Conservation (phyloP, 768 basidiomycete species). For the Porpolomopsis calyptriformis region DNA sequence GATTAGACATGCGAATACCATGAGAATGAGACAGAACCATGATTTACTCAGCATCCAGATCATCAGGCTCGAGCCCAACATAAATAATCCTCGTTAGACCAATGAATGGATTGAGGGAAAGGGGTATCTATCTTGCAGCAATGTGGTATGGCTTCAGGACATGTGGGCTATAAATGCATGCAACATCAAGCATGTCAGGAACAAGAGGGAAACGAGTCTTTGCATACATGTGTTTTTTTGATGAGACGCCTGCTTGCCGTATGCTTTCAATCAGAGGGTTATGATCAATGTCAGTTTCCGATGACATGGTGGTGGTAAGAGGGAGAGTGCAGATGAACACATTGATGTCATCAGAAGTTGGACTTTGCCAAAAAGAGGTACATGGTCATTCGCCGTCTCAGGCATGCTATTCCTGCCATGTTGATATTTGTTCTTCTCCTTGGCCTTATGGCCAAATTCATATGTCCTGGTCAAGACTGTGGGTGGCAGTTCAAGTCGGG, state of each 20-base stretch:
- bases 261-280: background rate
- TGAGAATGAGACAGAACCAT: background rate
- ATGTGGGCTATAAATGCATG: background rate
- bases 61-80: background rate
- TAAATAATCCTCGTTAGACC: conserved; percentile 1
- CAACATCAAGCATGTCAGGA: background rate
- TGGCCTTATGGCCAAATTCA: background rate
- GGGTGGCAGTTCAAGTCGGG: background rate
- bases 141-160: background rate
- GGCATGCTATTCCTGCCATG: background rate
- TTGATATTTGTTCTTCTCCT: background rate
- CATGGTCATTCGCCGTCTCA: background rate
- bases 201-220: background rate
- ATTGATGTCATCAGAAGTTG: background rate
- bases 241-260: background rate
- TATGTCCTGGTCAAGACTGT: background rate
- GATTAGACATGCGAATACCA: background rate
- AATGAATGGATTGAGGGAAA: conserved; percentile 1
- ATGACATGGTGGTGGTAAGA: background rate
- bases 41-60: background rate
- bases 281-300: background rate
- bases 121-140: conserved; percentile 1
- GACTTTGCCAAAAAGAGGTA: background rate
- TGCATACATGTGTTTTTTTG: background rate
- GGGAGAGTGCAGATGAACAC: background rate